Percentiles rank a stretch among this genome's conserved stretches.
phyloP scores from a whole-genome alignment of 2,329 filamentous ascomycete genomes.

The Ceratocystis variospora region DNA sequence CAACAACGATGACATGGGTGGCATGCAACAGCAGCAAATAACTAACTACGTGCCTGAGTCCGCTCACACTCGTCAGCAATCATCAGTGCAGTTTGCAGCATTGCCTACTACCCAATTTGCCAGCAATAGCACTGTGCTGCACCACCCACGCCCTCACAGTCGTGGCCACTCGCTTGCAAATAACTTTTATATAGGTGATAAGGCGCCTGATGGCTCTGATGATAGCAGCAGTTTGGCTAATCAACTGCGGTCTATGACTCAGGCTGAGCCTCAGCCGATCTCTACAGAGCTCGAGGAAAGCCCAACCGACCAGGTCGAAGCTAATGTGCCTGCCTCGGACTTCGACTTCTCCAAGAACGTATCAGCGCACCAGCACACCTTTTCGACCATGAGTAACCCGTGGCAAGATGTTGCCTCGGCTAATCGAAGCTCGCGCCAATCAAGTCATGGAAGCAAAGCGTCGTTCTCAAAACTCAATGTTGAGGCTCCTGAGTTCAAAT shows the following conservation, averaged over 20 bases:
- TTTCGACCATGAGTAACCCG: conserved; percentile 44
- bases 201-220: conserved; percentile 29
- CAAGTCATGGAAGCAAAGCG: conserved; percentile 52
- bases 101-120: conserved; percentile 35
- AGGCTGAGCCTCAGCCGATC: conserved; percentile 29
- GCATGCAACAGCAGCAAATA: conserved; percentile 14
- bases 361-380: conserved; percentile 38
- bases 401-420: conserved; percentile 42
- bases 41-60: conserved; percentile 21
- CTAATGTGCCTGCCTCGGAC: conserved; percentile 47
- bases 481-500: conserved; percentile 77
- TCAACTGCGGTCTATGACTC: conserved; percentile 31
- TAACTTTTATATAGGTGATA: conserved; percentile 45
- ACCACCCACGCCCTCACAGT: conserved; percentile 62
- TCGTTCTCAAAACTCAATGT: conserved; percentile 76
- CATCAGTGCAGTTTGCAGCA: conserved; percentile 35
- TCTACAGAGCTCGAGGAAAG: conserved; percentile 57
- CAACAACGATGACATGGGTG: conserved; percentile 34
- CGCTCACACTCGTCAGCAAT: conserved; percentile 32
- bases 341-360: conserved; percentile 35
- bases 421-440: conserved; percentile 27
- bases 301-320: conserved; percentile 41
- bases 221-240: conserved; percentile 27
- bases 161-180: conserved; percentile 59
- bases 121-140: conserved; percentile 40